Conservation (phyloP, 1,284 basidiomycete species). For the Trametes versicolor region DNA sequence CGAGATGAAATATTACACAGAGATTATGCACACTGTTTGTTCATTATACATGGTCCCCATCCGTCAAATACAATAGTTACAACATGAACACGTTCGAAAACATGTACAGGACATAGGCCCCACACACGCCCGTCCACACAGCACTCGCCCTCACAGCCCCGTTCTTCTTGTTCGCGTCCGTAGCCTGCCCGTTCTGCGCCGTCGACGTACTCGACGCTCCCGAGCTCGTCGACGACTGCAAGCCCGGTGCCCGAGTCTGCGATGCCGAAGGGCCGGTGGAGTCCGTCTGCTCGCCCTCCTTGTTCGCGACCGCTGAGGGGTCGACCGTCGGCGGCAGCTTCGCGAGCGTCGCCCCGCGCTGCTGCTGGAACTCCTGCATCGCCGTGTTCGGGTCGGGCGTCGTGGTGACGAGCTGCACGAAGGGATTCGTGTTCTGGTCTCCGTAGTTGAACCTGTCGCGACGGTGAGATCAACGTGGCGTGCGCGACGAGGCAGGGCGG, state of each 20-base stretch:
- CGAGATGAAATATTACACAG: too few species aligned
- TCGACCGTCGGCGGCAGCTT: constrained; percentile 5
- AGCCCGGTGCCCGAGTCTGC: background rate
- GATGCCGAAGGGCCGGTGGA: background rate
- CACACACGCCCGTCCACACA: background rate
- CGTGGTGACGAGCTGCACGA: constrained; percentile 44
- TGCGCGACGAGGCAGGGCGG: background rate
- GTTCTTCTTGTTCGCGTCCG: background rate
- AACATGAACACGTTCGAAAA: background rate
- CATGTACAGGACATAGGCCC: background rate
- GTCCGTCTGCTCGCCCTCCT: background rate
- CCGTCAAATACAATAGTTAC: background rate
- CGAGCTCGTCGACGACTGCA: background rate
- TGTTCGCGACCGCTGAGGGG: background rate
- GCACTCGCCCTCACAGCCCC: background rate
- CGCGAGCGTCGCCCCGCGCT: constrained; percentile 28
- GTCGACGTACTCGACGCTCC: background rate
- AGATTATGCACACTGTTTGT: too few species aligned
- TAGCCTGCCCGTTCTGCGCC: background rate
- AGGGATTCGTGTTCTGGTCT: constrained; percentile 42
- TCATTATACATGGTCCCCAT: background rate
- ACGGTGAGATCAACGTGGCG: background rate
- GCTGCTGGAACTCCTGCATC: constrained; percentile 31
- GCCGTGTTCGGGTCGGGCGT: constrained; percentile 33
- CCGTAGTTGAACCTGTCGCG: constrained; percentile 53